phyloP scores from a whole-genome alignment of 2,329 filamentous ascomycete genomes.

The Coccinonectria pachysandricola region DNA sequence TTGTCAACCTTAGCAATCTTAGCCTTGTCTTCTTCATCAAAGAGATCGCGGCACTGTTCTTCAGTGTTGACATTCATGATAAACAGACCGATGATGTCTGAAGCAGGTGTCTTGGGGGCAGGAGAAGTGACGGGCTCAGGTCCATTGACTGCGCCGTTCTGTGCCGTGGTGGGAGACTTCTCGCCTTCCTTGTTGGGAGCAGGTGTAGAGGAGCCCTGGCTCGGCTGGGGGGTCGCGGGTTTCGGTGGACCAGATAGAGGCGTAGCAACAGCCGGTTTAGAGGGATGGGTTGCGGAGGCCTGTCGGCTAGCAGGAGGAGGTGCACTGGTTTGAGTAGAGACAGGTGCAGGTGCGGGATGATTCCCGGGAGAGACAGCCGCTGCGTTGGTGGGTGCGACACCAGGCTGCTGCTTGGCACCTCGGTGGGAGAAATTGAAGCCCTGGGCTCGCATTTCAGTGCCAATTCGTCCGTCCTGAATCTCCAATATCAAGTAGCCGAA shows the following conservation, averaged over 20 bases:
- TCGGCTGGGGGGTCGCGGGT: slow-evolving; percentile 39
- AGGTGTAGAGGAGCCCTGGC: slow-evolving; percentile 29
- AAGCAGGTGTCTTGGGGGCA: slow-evolving; percentile 46
- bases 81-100: slow-evolving; percentile 76
- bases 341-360: slow-evolving; percentile 27
- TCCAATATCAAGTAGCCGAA: slow-evolving; percentile 95
- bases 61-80: slow-evolving; percentile 77
- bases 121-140: slow-evolving; percentile 46
- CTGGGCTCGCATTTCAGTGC: slow-evolving; percentile 96
- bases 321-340: slow-evolving; percentile 25
- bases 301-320: slow-evolving; percentile 26
- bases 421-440: slow-evolving; percentile 99
- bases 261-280: slow-evolving; percentile 32
- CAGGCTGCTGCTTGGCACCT: slow-evolving; percentile 63
- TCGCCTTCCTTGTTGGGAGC: slow-evolving; percentile 44
- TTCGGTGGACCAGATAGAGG: slow-evolving; percentile 27
- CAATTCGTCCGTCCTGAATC: slow-evolving; percentile 89
- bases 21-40: slow-evolving; percentile 69
- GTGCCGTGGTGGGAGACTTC: slow-evolving; percentile 35
- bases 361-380: slow-evolving; percentile 16
- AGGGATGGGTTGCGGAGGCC: slow-evolving; percentile 26
- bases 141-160: slow-evolving; percentile 44
- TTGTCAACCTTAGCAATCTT: slow-evolving; percentile 76
- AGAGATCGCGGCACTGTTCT: slow-evolving; percentile 72
- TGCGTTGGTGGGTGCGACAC: slow-evolving; percentile 25